phyloP scores from a whole-genome alignment of 1,139 yeast genomes.

The Protomyces macrosporus region DNA sequence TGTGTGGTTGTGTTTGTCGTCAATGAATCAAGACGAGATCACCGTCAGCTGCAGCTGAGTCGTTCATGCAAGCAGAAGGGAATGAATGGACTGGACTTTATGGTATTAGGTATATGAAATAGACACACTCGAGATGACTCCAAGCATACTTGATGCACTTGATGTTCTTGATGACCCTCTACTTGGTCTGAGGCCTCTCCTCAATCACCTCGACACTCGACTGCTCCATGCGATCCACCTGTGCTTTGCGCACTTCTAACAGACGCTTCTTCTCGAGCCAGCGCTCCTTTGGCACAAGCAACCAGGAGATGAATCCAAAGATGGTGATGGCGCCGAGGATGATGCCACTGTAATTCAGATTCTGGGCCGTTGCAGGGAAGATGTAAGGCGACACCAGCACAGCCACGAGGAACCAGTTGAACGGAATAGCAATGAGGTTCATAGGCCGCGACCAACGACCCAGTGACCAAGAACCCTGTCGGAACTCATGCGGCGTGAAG shows the following conservation, averaged over 20 bases:
- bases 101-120: no score
- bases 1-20: neutral
- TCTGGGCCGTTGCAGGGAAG: constrained; percentile 57
- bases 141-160: no score
- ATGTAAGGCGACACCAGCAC: constrained; percentile 64
- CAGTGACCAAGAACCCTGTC: constrained; percentile 33
- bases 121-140: no score
- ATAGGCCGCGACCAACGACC: constrained; percentile 34
- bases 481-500: constrained; percentile 31
- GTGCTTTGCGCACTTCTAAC: constrained; percentile 8
- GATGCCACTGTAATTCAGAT: constrained; percentile 69
- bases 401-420: constrained; percentile 59
- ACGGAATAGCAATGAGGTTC: constrained; percentile 45
- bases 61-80: no score
- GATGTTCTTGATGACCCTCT: no score
- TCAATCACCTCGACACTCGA: neutral
- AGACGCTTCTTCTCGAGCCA: constrained; percentile 32
- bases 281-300: constrained; percentile 33
- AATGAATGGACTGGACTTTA: no score
- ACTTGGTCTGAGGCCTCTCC: no score
- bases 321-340: constrained; percentile 54
- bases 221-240: neutral
- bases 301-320: constrained; percentile 56
- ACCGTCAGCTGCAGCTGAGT: no score
- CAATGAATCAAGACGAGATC: no score